phyloP scores from a whole-genome alignment of 768 basidiomycete genomes.

The Cystofilobasidium bisporidii region DNA sequence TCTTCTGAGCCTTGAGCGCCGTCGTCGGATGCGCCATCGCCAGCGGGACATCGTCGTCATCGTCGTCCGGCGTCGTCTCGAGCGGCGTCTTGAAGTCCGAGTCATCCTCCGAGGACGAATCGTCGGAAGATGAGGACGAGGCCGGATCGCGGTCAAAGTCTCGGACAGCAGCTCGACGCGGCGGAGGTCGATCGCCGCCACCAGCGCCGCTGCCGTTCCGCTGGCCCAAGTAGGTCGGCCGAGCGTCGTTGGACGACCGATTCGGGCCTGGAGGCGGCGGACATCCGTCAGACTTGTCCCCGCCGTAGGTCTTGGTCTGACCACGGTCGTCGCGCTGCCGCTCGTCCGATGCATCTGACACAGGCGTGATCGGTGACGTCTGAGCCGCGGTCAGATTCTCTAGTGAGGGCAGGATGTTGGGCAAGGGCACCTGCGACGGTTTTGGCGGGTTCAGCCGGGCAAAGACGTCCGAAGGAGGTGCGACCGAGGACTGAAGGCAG shows the following conservation, averaged over 20 bases:
- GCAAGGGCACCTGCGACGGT: background rate
- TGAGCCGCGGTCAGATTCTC: background rate
- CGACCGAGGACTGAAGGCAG: background rate
- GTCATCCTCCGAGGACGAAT: background rate
- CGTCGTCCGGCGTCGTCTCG: constrained; percentile 7
- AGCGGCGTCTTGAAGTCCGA: constrained; percentile 7
- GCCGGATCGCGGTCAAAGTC: background rate
- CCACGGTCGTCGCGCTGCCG: background rate
- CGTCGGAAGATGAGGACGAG: background rate
- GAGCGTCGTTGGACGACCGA: background rate
- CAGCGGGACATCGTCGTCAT: constrained; percentile 72
- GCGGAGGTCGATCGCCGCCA: background rate
- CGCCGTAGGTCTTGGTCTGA: background rate
- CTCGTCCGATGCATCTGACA: background rate
- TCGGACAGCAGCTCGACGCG: background rate
- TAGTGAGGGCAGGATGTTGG: background rate
- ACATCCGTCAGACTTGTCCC: background rate
- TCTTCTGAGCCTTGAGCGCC: constrained; percentile 69
- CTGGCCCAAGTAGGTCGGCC: background rate
- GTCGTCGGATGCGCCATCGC: constrained; percentile 66
- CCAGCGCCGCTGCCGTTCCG: background rate
- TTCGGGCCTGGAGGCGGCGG: background rate
- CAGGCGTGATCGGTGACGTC: background rate
- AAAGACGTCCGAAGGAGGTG: background rate
- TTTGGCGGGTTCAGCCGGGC: background rate